Percentiles rank a stretch among this genome's conserved stretches.
These are phyloP conservation scores for Cladophialophora exuberans DNA, from an alignment of 2,329 filamentous ascomycete species.

Conservation along the genomic window DNA sequence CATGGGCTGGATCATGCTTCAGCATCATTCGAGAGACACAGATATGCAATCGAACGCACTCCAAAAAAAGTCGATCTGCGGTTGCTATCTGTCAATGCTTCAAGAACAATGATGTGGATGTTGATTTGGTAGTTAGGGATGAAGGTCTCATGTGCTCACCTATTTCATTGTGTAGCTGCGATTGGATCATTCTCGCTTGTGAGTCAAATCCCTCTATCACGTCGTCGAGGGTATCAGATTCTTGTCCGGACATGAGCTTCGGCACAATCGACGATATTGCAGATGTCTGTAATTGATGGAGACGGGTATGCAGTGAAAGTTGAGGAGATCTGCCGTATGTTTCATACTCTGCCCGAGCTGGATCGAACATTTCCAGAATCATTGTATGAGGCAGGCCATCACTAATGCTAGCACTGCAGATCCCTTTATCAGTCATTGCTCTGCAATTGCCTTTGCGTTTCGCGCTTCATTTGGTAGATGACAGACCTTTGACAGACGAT, in stretches of 20 bases:
- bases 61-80: no score
- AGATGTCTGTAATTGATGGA: slow-evolving; percentile 3
- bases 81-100: no score
- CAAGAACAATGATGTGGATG: no score
- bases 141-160: no score
- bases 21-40: slow-evolving; percentile 6
- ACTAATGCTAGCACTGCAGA: no score
- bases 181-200: neutral
- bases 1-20: neutral
- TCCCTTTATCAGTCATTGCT: no score
- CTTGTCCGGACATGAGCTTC: neutral
- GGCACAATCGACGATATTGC: neutral
- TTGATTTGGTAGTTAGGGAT: no score
- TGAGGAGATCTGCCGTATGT: neutral
- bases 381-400: neutral
- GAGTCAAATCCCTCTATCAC: slow-evolving; percentile 5
- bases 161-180: slow-evolving; percentile 2
- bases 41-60: no score
- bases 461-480: no score
- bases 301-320: neutral
- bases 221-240: neutral
- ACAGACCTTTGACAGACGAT: no score
- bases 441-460: no score
- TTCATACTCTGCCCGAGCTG: neutral
- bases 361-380: neutral